A percentile compares a stretch with the other conserved stretches of the same genome.
These are phyloP conservation scores for Heliamphora exappendiculata DNA, from an alignment of 148 eudicot genomes.

Conservation along the genomic window DNA sequence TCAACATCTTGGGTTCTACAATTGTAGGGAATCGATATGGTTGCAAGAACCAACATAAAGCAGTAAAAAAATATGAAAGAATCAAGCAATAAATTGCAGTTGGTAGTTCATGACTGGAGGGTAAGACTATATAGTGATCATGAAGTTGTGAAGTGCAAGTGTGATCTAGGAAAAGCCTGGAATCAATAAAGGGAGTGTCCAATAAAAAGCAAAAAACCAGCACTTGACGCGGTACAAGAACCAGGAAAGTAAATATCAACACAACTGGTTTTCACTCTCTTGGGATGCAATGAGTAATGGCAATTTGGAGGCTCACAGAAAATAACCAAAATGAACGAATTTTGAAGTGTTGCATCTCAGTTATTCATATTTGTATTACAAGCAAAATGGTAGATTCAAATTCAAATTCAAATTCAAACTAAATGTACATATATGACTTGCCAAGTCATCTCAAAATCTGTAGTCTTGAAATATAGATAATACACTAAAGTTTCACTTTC, in stretches of 20 bases:
- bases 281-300: neutral
- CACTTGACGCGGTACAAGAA: neutral
- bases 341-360: neutral
- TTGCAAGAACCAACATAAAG: neutral
- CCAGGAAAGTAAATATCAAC: neutral
- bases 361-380: neutral
- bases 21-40: neutral
- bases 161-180: neutral
- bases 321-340: neutral
- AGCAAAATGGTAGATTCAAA: neutral
- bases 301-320: neutral
- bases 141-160: neutral
- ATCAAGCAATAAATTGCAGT: neutral
- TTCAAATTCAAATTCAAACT: neutral
- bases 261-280: neutral
- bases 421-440: neutral
- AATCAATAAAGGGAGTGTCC: neutral
- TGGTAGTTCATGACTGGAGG: neutral
- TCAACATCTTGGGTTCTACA: neutral
- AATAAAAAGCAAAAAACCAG: neutral
- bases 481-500: neutral
- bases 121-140: neutral
- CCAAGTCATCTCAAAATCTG: neutral
- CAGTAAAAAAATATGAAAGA: neutral
- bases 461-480: neutral